Evolutionary conservation across 2,329 filamentous ascomycete genomes (phyloP).

Genomic region (Thelonectria discophora): DNA sequence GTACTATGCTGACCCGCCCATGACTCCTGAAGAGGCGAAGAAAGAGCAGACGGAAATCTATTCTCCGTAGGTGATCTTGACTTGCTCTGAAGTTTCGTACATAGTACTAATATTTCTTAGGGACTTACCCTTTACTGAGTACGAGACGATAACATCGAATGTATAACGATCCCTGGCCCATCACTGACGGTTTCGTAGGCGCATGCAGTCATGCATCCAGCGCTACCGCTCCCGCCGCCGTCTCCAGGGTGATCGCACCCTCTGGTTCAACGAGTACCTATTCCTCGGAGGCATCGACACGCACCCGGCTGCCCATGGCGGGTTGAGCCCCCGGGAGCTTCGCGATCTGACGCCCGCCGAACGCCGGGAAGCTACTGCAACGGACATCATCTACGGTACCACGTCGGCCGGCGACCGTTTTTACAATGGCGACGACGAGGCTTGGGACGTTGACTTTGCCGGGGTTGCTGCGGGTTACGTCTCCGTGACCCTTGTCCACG

Average conservation of each 20-base stretch:
- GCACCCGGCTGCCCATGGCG: slow-evolving; percentile 64
- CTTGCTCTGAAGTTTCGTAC: neutral
- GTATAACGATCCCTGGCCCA: slow-evolving; percentile 2
- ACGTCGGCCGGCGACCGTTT: slow-evolving; percentile 55
- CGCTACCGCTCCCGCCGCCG: slow-evolving; percentile 82
- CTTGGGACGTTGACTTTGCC: slow-evolving; percentile 84
- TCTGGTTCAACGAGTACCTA: slow-evolving; percentile 82
- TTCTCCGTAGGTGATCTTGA: slow-evolving; percentile 57
- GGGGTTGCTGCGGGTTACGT: slow-evolving; percentile 81
- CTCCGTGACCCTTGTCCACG: slow-evolving; percentile 65
- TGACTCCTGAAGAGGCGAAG: slow-evolving; percentile 73
- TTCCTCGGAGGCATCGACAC: slow-evolving; percentile 82
- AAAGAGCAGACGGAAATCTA: slow-evolving; percentile 75
- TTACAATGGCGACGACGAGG: slow-evolving; percentile 60
- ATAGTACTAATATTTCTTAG: slow-evolving; percentile 44
- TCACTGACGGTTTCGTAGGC: slow-evolving; percentile 55
- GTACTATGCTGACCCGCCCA: slow-evolving; percentile 80
- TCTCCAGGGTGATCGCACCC: slow-evolving; percentile 68
- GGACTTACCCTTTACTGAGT: slow-evolving; percentile 66
- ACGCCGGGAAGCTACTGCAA: slow-evolving; percentile 70
- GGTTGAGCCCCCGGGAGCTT: slow-evolving; percentile 65
- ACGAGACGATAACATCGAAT: slow-evolving; percentile 25
- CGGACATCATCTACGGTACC: slow-evolving; percentile 63
- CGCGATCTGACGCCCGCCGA: slow-evolving; percentile 66
- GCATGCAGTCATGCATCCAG: slow-evolving; percentile 86